These are phyloP conservation scores for Senecio squalidus DNA, from an alignment of 140 eudicot species.

Conservation along the genomic window DNA sequence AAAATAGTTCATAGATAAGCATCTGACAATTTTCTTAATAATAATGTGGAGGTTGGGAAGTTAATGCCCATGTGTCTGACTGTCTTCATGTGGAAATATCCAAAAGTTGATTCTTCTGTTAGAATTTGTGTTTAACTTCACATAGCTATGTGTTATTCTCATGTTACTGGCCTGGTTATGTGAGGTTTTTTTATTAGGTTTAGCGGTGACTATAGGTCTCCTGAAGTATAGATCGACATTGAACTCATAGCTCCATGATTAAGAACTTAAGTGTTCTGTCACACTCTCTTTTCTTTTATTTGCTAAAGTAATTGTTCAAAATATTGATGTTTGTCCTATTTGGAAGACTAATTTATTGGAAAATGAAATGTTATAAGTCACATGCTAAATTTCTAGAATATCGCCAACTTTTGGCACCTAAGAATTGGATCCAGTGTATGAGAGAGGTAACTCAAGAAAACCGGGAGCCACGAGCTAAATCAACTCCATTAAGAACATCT, in stretches of 20 bases:
- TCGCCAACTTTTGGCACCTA: conserved; percentile 1
- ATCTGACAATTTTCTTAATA: neutral
- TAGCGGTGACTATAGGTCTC: neutral
- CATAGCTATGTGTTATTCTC: neutral
- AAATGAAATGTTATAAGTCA: conserved; percentile 6
- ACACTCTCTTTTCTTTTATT: neutral
- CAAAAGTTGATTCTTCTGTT: neutral
- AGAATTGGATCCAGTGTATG: neutral
- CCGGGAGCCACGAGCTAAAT: neutral
- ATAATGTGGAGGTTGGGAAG: neutral
- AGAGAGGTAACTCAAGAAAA: neutral
- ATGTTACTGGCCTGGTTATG: neutral
- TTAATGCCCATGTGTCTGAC: neutral
- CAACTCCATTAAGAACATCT: neutral
- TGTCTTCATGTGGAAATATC: conserved; percentile 6
- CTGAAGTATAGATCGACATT: neutral
- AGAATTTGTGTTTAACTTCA: neutral
- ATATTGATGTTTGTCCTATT: neutral
- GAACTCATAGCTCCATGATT: neutral
- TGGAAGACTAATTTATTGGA: neutral
- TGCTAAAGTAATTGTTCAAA: neutral
- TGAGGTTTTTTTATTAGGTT: neutral
- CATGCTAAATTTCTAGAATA: neutral
- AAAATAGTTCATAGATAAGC: neutral
- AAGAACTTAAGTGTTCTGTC: neutral